Evolutionary conservation across 2,329 filamentous ascomycete genomes (phyloP).

Genomic region (Tolypocladium amazonense): DNA sequence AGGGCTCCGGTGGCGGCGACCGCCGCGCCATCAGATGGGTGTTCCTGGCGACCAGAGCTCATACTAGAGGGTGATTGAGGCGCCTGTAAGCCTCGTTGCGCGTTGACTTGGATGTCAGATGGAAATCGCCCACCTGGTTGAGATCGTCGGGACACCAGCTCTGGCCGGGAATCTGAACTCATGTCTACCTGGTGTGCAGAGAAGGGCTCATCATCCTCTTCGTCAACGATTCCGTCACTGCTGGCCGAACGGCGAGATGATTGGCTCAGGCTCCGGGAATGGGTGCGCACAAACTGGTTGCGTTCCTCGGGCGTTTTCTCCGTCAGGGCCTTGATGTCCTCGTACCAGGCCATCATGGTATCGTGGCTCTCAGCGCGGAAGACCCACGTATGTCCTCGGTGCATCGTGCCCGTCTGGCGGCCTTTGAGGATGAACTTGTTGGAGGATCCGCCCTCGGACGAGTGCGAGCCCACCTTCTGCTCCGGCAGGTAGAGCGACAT

Average conservation of each 20-base stretch:
- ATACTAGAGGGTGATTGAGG: slow-evolving; percentile 72
- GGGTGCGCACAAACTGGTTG: slow-evolving; percentile 73
- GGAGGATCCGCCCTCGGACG: slow-evolving; percentile 68
- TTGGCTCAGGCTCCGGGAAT: slow-evolving; percentile 68
- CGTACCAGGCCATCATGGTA: slow-evolving; percentile 95
- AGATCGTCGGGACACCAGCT: slow-evolving; percentile 52
- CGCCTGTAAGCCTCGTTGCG: slow-evolving; percentile 67
- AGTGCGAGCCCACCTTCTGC: slow-evolving; percentile 91
- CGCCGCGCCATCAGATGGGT: slow-evolving; percentile 41
- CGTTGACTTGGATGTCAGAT: slow-evolving; percentile 79
- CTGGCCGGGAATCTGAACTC: slow-evolving; percentile 37
- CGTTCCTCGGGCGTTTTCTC: slow-evolving; percentile 83
- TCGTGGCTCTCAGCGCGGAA: slow-evolving; percentile 68
- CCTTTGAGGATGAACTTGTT: slow-evolving; percentile 99
- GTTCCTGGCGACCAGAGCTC: slow-evolving; percentile 50
- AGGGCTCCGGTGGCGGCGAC: slow-evolving; percentile 47
- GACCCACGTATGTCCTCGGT: slow-evolving; percentile 67
- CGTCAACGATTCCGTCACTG: slow-evolving; percentile 71
- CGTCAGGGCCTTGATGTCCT: slow-evolving; percentile 82
- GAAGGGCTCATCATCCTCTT: slow-evolving; percentile 56
- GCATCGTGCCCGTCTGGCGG: slow-evolving; percentile 84
- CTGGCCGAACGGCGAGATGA: slow-evolving; percentile 51
- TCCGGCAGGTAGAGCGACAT: slow-evolving; percentile 95
- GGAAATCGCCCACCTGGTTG: slow-evolving; percentile 95
- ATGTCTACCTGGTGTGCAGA: slow-evolving; percentile 35